Evolutionary conservation across 441 rosid species (phyloP).

Genomic region (Pelargonium australe): DNA sequence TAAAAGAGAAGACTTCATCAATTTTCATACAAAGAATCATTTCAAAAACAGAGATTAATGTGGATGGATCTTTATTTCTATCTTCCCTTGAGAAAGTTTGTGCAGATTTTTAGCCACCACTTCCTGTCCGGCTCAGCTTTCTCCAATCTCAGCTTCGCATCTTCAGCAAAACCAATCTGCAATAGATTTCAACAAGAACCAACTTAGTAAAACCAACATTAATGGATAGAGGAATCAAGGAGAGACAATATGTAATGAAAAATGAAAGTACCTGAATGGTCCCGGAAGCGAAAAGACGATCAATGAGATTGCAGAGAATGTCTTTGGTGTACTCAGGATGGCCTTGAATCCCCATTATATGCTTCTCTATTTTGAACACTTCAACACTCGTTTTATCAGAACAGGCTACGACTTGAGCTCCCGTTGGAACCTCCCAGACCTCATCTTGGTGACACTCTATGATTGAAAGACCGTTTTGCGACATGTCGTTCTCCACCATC

Average conservation of each 20-base stretch:
- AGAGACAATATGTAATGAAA: no score
- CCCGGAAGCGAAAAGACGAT: constrained; percentile 44
- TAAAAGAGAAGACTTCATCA: no score
- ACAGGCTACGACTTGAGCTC: constrained; percentile 57
- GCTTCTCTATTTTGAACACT: constrained; percentile 53
- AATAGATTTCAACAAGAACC: background rate
- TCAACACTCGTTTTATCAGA: constrained; percentile 73
- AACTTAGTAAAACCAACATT: background rate
- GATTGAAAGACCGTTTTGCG: constrained; percentile 32
- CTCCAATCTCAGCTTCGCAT: constrained; percentile 49
- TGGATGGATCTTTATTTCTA: background rate
- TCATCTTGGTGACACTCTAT: constrained; percentile 81
- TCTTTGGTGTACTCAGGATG: constrained; percentile 87
- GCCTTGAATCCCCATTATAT: constrained; percentile 71
- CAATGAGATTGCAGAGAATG: constrained; percentile 54
- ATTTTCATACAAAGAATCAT: no score
- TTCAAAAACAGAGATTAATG: no score
- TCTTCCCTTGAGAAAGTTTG: constrained; percentile 50
- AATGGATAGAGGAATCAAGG: background rate
- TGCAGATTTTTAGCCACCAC: constrained; percentile 63
- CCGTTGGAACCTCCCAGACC: constrained; percentile 65
- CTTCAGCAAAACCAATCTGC: constrained; percentile 52
- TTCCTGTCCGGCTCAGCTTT: constrained; percentile 56
- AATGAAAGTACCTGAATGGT: constrained; percentile 36
- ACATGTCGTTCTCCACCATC: constrained; percentile 34